These are phyloP conservation scores for Crithidia mellificae DNA, from an alignment of 208 protist species.

Conservation along the genomic window DNA sequence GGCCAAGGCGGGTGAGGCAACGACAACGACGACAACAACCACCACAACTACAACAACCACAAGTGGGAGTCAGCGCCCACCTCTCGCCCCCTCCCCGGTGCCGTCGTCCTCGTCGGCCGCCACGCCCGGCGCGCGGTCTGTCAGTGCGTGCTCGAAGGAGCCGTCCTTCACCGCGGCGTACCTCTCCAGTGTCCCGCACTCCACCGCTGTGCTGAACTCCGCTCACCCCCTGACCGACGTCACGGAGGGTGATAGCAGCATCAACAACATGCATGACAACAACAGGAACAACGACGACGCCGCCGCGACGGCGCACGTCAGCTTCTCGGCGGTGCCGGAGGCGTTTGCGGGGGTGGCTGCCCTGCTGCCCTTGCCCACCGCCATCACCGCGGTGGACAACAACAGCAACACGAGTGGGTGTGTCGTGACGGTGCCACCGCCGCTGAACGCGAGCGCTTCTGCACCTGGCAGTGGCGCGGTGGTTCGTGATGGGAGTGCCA, in stretches of 20 bases:
- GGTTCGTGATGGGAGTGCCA: no score
- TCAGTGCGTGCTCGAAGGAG: constrained; percentile 5
- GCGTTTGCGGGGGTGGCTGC: not conserved
- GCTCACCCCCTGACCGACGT: not conserved
- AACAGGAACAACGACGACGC: not conserved
- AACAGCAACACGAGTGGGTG: not conserved
- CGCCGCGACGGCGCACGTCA: not conserved
- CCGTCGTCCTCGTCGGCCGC: not conserved
- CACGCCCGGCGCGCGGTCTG: not conserved
- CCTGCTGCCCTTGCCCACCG: not conserved
- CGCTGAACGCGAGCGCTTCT: not conserved
- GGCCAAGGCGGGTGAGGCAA: not conserved
- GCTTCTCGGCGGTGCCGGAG: no score
- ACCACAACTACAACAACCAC: not conserved
- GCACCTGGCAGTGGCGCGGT: no score
- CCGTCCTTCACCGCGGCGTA: constrained; percentile 4
- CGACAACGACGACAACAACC: not conserved
- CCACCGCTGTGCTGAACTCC: no score
- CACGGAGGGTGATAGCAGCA: not conserved
- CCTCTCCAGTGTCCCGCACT: not conserved
- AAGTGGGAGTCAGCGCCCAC: constrained; percentile 1
- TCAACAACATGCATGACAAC: not conserved
- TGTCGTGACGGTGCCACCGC: not conserved
- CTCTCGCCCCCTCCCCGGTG: not conserved
- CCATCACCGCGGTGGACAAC: constrained; percentile 5